Evolutionary conservation across 176 grass and related monocot genomes (phyloP), one percentile per base, ranked within the genome.

Genomic region (Poa annua): DNA sequence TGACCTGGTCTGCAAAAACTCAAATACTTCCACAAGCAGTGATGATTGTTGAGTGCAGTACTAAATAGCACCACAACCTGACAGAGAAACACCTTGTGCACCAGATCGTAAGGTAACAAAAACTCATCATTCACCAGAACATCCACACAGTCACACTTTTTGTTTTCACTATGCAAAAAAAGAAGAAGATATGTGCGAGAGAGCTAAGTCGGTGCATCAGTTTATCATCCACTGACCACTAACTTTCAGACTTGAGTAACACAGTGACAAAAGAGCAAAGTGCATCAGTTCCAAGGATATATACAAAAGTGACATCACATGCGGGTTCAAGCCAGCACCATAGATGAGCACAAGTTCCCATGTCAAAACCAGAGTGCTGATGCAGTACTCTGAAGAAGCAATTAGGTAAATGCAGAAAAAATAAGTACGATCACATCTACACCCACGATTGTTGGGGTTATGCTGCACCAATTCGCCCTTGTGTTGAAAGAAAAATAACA

Each of bases 401-500:
- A 41, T 12, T 2, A 6, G 6, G 4, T 70, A 12, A 21, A 44
- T 13, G 20, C 20, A 5, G 20, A 22, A 11, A n/a, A n/a, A n/a
- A n/a, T n/a, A n/a, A n/a, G n/a, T n/a, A n/a, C n/a, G n/a, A n/a
- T n/a, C n/a, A n/a, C n/a, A n/a, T n/a, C n/a, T n/a, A n/a, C n/a
- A n/a, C n/a, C n/a, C n/a, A n/a, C n/a, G n/a, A n/a, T n/a, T n/a
- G n/a, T n/a, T n/a, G n/a, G n/a, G n/a, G n/a, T n/a, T n/a, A 47
- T 69, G 34, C 41, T 76, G 36, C 71, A 69, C 6, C 14, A 4
- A 36, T 26, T 56, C 44, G n/a, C 22, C n/a, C 78, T 76, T 76
- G 36, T 13, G 22, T 65, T 56, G 61, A 84, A 86, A 57, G 39
- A 51, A n/a, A n/a, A n/a, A 75, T 53, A 44, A 74, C 77, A 25